Base-by-base conservation (phyloP, 2,329 filamentous ascomycete genomes). In the Mycosphaerella sp. region DNA sequence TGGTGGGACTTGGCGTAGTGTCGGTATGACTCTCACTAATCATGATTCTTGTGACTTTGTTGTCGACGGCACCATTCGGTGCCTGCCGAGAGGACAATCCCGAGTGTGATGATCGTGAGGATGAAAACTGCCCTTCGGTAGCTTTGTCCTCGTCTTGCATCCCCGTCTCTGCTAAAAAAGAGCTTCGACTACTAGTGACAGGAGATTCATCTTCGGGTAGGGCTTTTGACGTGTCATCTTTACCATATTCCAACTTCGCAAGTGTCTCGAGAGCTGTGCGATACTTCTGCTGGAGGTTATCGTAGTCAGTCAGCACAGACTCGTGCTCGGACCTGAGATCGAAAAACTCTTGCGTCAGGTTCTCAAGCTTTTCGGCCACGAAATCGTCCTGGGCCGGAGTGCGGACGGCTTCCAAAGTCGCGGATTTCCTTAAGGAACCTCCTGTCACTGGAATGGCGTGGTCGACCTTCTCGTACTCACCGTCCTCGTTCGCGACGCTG, bases 321-420 rank as follows among this genome's bases (percentile, higher is more conserved):
- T 97, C 91, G 62, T 98, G 93, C 69, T 96, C 89, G 36, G 94
- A 84, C 13, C 87, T 86, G 45, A 98, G 79, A 62, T 93, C 88
- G 51, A 95, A 80, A 2, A 98, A 82, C 70, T 98, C 93, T 66
- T 95, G 89, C 0, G 86, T 93, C 36, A 97, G 86, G 35, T 78
- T 85, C 64, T 97, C 91, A 12, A 97, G 80, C 72, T 97, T 96
- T 67, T 97, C 91, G 6, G 87, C 86, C 47, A 96, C 87, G 62
- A 89, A 89, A 58, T 85, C 86, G 40, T 82, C 85, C 67, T 96
- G 90, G 0, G 87, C 86, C 12, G 87, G 84, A 65, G 81, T 93
- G 55, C 80, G 79, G 10, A 80, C 74, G 1, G 76, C 70, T 40
- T 61, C 41, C 48, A 44, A 59, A 4, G 55, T 53, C 6, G 63